Conservation (phyloP, 2,329 filamentous ascomycete species). For the Arthrobotrys megalospora region DNA sequence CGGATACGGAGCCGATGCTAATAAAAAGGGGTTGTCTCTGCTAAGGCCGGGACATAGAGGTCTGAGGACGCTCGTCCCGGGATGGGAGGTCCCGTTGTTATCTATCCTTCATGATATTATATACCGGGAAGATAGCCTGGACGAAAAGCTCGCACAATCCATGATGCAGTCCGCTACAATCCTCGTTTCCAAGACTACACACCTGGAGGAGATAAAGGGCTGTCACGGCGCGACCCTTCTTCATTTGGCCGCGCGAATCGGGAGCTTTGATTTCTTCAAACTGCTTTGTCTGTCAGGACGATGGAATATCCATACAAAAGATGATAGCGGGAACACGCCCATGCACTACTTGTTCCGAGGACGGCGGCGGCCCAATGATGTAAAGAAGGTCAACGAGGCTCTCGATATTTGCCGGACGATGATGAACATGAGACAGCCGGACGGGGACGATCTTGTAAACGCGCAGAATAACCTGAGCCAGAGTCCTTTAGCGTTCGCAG, state of each 20-base stretch:
- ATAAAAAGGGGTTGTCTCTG: background rate
- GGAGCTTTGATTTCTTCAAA: slow-evolving; percentile 37
- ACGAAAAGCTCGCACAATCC: background rate
- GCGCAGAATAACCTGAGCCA: background rate
- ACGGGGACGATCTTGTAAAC: slow-evolving; percentile 20
- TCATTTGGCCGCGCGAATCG: slow-evolving; percentile 25
- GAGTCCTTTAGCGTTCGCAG: slow-evolving; percentile 22
- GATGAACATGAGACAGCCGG: slow-evolving; percentile 20
- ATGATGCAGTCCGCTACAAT: slow-evolving; percentile 2
- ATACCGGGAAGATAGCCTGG: slow-evolving; percentile 12
- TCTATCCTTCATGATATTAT: slow-evolving; percentile 3
- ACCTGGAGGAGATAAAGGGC: background rate
- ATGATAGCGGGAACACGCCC: background rate
- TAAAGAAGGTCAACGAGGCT: background rate
- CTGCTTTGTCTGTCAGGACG: slow-evolving; percentile 18
- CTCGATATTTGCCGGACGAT: slow-evolving; percentile 24
- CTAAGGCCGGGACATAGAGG: background rate
- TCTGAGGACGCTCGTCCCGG: slow-evolving; percentile 10
- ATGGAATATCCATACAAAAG: slow-evolving; percentile 21
- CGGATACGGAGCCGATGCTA: slow-evolving; percentile 21
- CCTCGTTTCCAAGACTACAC: background rate
- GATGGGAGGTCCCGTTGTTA: slow-evolving; percentile 1
- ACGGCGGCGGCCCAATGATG: background rate
- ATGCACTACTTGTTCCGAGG: slow-evolving; percentile 28
- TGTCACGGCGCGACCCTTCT: background rate